These are phyloP conservation scores for Apiospora malaysiana DNA, from an alignment of 2,329 filamentous ascomycete species.

Conservation along the genomic window DNA sequence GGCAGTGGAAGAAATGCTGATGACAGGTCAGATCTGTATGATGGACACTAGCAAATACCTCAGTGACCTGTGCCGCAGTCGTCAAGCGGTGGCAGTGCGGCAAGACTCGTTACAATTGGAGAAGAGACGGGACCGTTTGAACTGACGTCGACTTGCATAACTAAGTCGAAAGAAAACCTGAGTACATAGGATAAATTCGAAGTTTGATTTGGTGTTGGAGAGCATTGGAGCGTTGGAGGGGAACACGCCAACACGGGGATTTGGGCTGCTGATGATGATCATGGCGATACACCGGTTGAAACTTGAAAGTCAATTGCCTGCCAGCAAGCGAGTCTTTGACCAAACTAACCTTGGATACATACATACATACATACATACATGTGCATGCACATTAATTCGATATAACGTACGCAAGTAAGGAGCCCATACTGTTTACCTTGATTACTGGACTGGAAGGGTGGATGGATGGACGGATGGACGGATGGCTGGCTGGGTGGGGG, in stretches of 20 bases:
- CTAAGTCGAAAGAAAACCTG: neutral
- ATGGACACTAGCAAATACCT: too few species aligned
- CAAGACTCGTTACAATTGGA: too few species aligned
- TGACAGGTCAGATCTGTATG: too few species aligned
- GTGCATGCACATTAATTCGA: neutral
- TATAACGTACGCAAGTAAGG: neutral
- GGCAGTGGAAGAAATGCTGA: too few species aligned
- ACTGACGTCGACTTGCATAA: neutral
- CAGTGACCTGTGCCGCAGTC: too few species aligned
- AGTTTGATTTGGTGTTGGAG: too few species aligned
- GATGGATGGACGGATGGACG: too few species aligned
- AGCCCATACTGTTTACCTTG: neutral
- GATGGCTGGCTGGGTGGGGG: neutral
- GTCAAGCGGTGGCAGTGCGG: too few species aligned
- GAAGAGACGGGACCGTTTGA: neutral
- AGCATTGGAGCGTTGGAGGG: too few species aligned
- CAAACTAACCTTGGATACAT: too few species aligned
- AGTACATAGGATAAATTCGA: neutral
- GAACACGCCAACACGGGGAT: neutral
- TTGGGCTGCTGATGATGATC: neutral
- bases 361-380: too few species aligned
- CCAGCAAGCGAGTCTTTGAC: neutral
- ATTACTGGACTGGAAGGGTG: too few species aligned
- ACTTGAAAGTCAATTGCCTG: neutral
- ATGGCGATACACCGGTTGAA: neutral